These are phyloP conservation scores for Diaporthe australafricana DNA, from an alignment of 2,329 filamentous ascomycete genomes.

Conservation along the genomic window DNA sequence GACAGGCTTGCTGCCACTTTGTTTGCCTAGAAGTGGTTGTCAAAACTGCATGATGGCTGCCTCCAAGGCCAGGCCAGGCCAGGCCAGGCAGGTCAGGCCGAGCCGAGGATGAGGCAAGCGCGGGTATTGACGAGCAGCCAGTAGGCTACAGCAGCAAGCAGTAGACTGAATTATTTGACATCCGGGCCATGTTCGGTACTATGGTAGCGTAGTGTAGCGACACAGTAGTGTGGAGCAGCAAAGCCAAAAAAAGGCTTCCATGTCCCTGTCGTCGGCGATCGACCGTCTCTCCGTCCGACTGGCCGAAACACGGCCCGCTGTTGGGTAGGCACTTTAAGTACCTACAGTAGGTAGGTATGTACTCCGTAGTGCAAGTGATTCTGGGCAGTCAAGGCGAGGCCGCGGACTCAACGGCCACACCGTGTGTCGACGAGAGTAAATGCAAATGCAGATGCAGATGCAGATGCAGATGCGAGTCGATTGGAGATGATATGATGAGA, in stretches of 20 bases:
- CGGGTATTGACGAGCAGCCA: neutral
- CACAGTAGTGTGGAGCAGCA: neutral
- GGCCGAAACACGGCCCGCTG: slow-evolving; percentile 33
- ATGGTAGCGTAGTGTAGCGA: too few species aligned
- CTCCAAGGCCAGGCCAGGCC: too few species aligned
- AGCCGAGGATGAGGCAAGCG: neutral
- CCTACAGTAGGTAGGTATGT: too few species aligned
- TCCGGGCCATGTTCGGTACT: too few species aligned
- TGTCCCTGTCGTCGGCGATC: slow-evolving; percentile 14
- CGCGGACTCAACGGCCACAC: slow-evolving; percentile 16
- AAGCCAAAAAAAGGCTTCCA: neutral
- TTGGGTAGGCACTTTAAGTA: too few species aligned
- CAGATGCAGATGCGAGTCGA: slow-evolving; percentile 2
- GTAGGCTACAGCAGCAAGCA: too few species aligned
- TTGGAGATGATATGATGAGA: slow-evolving; percentile 9
- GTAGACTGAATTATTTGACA: neutral
- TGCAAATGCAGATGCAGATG: neutral
- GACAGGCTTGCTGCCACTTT: neutral
- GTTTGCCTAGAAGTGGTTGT: neutral
- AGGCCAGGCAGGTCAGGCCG: too few species aligned
- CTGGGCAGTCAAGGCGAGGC: neutral
- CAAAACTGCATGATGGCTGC: neutral
- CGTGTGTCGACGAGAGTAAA: neutral
- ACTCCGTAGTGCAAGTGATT: neutral
- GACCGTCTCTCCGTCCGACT: slow-evolving; percentile 9